Percentiles rank a stretch among this genome's conserved stretches.
Evolutionary conservation across 2,329 filamentous ascomycete genomes (phyloP).

Genomic region (Fusarium transvaalense): DNA sequence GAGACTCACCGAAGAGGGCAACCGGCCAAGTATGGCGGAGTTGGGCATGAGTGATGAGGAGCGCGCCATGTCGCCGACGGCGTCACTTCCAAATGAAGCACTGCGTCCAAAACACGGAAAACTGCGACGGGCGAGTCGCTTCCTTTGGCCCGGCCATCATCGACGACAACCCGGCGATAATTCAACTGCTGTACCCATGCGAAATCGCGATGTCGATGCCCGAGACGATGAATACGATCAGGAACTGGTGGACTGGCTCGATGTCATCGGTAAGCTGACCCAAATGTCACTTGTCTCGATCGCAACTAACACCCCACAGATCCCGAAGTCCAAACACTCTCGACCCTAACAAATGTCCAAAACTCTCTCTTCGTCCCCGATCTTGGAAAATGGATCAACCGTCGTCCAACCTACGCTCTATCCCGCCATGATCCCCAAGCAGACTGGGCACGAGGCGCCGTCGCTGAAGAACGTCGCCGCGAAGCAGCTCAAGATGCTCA

Average conservation of each 20-base stretch:
- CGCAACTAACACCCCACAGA: constrained; percentile 62
- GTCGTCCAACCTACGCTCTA: constrained; percentile 82
- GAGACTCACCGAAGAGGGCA: constrained; percentile 57
- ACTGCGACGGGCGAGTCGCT: constrained; percentile 44
- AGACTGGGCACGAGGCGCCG: constrained; percentile 42
- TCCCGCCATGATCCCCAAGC: constrained; percentile 60
- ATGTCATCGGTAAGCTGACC: constrained; percentile 54
- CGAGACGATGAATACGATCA: constrained; percentile 54
- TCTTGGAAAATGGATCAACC: constrained; percentile 80
- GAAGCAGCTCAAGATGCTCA: constrained; percentile 24
- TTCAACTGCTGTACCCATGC: constrained; percentile 3
- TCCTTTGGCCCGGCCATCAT: constrained; percentile 47
- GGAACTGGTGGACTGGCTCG: constrained; percentile 57
- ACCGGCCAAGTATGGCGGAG: constrained; percentile 53
- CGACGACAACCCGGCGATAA: constrained; percentile 18
- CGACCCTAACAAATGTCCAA: constrained; percentile 88
- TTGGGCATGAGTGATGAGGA: constrained; percentile 43
- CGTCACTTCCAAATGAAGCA: constrained; percentile 47
- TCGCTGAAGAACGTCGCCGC: constrained; percentile 36
- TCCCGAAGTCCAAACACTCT: constrained; percentile 84
- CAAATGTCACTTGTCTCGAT: not conserved
- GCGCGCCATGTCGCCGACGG: constrained; percentile 44
- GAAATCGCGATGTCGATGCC: constrained; percentile 18
- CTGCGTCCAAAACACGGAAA: constrained; percentile 7
- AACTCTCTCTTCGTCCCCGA: constrained; percentile 90